Evolutionary conservation across 192 early-diverging fungal species (phyloP), one percentile per base, ranked within the genome.

Genomic region (Entomortierella lignicola): DNA sequence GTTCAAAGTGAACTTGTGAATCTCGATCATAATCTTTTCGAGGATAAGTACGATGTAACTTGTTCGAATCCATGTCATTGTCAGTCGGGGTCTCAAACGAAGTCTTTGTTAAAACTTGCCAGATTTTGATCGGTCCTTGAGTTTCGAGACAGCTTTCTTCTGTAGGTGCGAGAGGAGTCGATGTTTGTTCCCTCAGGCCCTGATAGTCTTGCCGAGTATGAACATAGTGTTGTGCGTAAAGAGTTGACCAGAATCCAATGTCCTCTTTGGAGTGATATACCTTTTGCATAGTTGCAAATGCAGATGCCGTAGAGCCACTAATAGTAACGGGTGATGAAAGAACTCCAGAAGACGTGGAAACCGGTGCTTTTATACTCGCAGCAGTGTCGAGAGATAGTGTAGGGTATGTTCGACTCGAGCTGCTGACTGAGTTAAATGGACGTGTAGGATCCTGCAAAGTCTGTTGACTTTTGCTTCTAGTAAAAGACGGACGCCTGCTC

Each of bases 41-140:
- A 8, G 52, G 18, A 25, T 3, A 54, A 25, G 25, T 10, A 8
- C 4, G 34, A 7, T 37, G 34, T 10, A 37, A 37, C 34, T 37
- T 4, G 10, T 10, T 37, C 34, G 34, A 37, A 10, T n/a, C n/a
- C n/a, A n/a, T n/a, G n/a, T n/a, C n/a, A n/a, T n/a, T n/a, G n/a
- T n/a, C n/a, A n/a, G n/a, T 8, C 2, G 7, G 7, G 29, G 7
- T 62, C 52, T 54, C 52, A 8, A 30, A 15, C 2, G 62, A 17
- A 0, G 69, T 59, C 31, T 72, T 72, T 54, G 71, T 72, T 13
- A 72, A 42, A 34, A 72, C 71, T 30, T 72, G 71, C 62, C 61
- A 65, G 12, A 72, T 55, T 20, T 64, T 72, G 71, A 72, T 59
- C 0, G 55, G 15, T 8, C 62, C 71, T 15, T 32, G 69, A 21